Conservation (phyloP, 2,329 filamentous ascomycete species). For the Diplodia intermedia region DNA sequence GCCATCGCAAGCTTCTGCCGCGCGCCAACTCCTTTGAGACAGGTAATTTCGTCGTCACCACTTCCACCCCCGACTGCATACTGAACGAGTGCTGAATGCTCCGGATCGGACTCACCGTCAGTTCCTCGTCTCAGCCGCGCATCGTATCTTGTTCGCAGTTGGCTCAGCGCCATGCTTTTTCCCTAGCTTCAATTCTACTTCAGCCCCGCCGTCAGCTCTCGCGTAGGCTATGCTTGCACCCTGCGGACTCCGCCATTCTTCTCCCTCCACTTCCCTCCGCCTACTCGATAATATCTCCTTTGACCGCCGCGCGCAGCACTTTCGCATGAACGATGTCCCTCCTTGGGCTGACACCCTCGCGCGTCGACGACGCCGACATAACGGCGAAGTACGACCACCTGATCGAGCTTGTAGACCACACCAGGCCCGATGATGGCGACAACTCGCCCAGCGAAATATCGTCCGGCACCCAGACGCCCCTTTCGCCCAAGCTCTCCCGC, state of each 20-base stretch:
- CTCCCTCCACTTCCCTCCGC: neutral
- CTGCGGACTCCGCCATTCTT: neutral
- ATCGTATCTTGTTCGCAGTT: neutral
- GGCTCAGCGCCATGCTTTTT: slow-evolving; percentile 16
- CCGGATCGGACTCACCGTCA: neutral
- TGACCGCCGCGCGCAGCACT: neutral
- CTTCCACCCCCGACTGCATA: slow-evolving; percentile 2
- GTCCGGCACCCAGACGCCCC: slow-evolving; percentile 20
- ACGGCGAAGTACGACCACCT: slow-evolving; percentile 62
- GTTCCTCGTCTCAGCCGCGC: neutral
- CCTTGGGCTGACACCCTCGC: slow-evolving; percentile 20
- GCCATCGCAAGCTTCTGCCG: neutral
- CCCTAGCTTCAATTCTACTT: slow-evolving; percentile 2
- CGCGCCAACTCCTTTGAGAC: neutral
- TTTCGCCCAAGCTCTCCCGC: slow-evolving; percentile 15
- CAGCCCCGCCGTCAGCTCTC: neutral
- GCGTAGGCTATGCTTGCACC: neutral
- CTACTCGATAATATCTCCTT: neutral
- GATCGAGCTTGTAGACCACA: slow-evolving; percentile 70
- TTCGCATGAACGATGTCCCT: slow-evolving; percentile 24
- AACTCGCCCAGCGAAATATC: slow-evolving; percentile 36
- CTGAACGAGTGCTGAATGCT: neutral
- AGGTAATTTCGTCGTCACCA: slow-evolving; percentile 19
- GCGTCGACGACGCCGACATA: slow-evolving; percentile 28
- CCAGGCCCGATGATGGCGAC: slow-evolving; percentile 51